Percentiles rank a stretch among this genome's conserved stretches.
Evolutionary conservation across 2,329 filamentous ascomycete species (phyloP).

Genomic region (Stemphylium lycopersici): DNA sequence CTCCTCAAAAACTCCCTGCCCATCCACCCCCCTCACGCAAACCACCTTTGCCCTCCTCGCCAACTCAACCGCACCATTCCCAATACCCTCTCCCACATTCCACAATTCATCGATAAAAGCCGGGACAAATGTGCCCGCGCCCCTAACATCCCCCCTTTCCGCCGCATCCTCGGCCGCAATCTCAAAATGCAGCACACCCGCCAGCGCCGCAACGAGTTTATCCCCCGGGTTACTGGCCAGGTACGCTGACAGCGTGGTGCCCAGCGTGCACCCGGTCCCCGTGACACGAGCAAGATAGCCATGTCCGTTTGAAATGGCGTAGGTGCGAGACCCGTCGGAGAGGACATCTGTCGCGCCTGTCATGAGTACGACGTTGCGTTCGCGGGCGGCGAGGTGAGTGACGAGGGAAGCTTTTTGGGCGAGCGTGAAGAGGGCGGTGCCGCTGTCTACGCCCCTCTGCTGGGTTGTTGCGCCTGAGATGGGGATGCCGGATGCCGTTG

Average conservation of each 20-base stretch:
- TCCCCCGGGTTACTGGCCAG: conserved; percentile 56
- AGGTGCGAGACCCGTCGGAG: conserved; percentile 72
- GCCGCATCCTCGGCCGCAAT: conserved; percentile 74
- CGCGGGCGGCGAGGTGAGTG: conserved; percentile 67
- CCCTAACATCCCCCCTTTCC: conserved; percentile 65
- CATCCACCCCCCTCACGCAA: conserved; percentile 25
- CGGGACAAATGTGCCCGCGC: conserved; percentile 86
- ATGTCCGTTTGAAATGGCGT: conserved; percentile 78
- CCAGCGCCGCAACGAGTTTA: conserved; percentile 70
- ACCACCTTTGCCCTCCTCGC: conserved; percentile 21
- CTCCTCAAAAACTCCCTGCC: conserved; percentile 29
- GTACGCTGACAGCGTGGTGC: conserved; percentile 79
- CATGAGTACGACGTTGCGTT: conserved; percentile 77
- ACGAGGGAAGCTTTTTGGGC: conserved; percentile 69
- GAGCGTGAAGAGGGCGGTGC: conserved; percentile 59
- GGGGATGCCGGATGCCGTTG: conserved; percentile 57
- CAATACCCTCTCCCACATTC: conserved; percentile 16
- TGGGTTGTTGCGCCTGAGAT: too few relatives aligned
- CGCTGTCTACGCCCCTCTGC: conserved; percentile 85
- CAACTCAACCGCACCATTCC: conserved; percentile 17
- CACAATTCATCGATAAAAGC: conserved; percentile 79
- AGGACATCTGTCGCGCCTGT: conserved; percentile 81
- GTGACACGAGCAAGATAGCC: conserved; percentile 72
- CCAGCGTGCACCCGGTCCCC: conserved; percentile 80
- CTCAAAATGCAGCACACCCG: conserved; percentile 79